Base-by-base conservation (phyloP, 345 rosid species). In the Salix arbutifolia region DNA sequence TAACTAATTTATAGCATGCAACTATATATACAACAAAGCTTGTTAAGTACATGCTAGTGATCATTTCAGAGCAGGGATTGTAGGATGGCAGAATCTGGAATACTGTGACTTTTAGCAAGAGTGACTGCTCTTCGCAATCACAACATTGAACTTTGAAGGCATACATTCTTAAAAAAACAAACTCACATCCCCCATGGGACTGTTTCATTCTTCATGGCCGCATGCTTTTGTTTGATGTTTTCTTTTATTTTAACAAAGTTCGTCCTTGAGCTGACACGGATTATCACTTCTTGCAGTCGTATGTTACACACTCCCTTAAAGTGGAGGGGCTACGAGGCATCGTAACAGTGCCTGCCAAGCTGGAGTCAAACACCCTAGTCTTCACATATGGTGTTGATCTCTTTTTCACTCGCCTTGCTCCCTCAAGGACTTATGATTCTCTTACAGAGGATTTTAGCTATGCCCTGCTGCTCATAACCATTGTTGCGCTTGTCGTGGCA, bases 371-470 rank as follows among this genome's bases (percentile, higher is more conserved):
- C 33, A 88, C 95, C 46, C 98, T 92, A 8, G 89, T 92, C 28
- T 96, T 96, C 74, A 87, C 99, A 6, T 90, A 92, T 60, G 99
- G 99, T 18, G 92, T 94, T 19, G 98, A 94, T 79, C 92, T 93
- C 75, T 94, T 96, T 83, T 94, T 89, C 80, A 91, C 94, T 65
- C 95, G 85, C 50, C 93, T 96, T 26, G 98, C 99, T 21, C 97
- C 98, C 31, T 96, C 99, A 35, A 92, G 91, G 87, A 96, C 97
- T 6, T 96, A 92, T 11, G 99, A 96, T 85, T 96, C 99, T 0
- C 94, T 96, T 77, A 94, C 99, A 0, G 98, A 96, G 72, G 98
- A 96, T 86, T 96, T 96, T 77, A 94, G 89, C 82, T 96, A 94
- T 2, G 99, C 98, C 2, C 86, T 93, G 33, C 92, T 96, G 75